Evolutionary conservation across 257 asterid genomes (phyloP).

Genomic region (Henckelia pumila): DNA sequence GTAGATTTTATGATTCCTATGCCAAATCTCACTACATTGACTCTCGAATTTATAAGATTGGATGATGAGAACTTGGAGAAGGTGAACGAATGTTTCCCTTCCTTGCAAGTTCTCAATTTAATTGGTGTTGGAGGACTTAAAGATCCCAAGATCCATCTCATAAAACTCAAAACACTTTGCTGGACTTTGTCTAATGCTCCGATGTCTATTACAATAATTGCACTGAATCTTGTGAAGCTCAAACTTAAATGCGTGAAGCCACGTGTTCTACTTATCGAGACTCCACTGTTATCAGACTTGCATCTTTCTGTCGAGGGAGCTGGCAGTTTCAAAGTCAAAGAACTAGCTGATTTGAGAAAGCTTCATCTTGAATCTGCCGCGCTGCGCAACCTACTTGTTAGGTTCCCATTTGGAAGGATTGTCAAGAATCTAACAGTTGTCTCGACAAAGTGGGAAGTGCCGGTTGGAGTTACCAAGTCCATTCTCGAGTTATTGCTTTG

Average conservation of each 20-base stretch:
- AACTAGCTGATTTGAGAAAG: conserved; percentile 39
- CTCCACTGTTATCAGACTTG: conserved; percentile 50
- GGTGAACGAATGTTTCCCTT: conserved; percentile 59
- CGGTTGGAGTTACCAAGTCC: conserved; percentile 39
- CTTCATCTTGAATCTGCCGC: conserved; percentile 61
- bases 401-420: conserved; percentile 47
- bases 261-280: conserved; percentile 44
- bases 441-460: conserved; percentile 43
- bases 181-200: conserved; percentile 73
- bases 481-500: conserved; percentile 44
- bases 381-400: conserved; percentile 40
- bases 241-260: conserved; percentile 65
- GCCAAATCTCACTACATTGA: conserved; percentile 60
- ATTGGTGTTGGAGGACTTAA: conserved; percentile 82
- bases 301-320: conserved; percentile 51
- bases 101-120: conserved; percentile 55
- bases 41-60: conserved; percentile 73
- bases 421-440: conserved; percentile 44
- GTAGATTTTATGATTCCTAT: conserved; percentile 56
- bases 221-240: conserved; percentile 56
- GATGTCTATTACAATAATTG: conserved; percentile 46
- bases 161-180: conserved; percentile 52
- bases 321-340: conserved; percentile 42
- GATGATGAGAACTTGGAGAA: conserved; percentile 75
- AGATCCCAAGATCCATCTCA: conserved; percentile 60